A percentile compares a stretch with the other conserved stretches of the same genome.
Conservation (phyloP, 2,329 filamentous ascomycete genomes). For the Alternaria hordeiaustralica region DNA sequence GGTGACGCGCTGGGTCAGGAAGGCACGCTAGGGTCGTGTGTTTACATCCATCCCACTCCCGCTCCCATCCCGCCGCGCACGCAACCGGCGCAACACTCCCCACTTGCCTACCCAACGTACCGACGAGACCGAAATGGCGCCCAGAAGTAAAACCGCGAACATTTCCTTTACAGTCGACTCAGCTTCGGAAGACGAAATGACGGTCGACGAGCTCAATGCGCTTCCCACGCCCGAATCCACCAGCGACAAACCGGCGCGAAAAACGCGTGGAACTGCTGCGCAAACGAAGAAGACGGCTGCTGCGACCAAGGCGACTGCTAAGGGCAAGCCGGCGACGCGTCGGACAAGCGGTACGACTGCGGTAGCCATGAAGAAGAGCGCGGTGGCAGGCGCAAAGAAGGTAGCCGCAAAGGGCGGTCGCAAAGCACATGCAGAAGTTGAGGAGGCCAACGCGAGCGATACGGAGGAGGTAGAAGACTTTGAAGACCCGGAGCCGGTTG, state of each 20-base stretch:
- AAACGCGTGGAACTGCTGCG: constrained; percentile 41
- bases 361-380: constrained; percentile 47
- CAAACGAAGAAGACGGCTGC: constrained; percentile 31
- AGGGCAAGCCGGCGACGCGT: constrained; percentile 46
- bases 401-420: constrained; percentile 43
- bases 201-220: constrained; percentile 41
- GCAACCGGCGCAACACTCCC: constrained; percentile 4
- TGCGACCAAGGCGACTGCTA: constrained; percentile 41
- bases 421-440: constrained; percentile 51
- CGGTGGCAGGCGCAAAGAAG: constrained; percentile 46
- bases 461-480: constrained; percentile 55
- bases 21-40: constrained; percentile 11
- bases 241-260: constrained; percentile 47
- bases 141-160: constrained; percentile 38
- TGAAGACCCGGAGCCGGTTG: constrained; percentile 32
- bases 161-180: constrained; percentile 50
- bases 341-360: constrained; percentile 45
- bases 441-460: constrained; percentile 51
- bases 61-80: constrained; percentile 9
- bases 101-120: neutral
- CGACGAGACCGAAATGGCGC: constrained; percentile 35
- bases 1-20: neutral
- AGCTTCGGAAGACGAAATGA: constrained; percentile 52
- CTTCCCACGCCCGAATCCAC: constrained; percentile 51
- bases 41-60: constrained; percentile 11